phyloP scores from a whole-genome alignment of 129 eudicot genomes.

The Chrysanthemum seticuspe region DNA sequence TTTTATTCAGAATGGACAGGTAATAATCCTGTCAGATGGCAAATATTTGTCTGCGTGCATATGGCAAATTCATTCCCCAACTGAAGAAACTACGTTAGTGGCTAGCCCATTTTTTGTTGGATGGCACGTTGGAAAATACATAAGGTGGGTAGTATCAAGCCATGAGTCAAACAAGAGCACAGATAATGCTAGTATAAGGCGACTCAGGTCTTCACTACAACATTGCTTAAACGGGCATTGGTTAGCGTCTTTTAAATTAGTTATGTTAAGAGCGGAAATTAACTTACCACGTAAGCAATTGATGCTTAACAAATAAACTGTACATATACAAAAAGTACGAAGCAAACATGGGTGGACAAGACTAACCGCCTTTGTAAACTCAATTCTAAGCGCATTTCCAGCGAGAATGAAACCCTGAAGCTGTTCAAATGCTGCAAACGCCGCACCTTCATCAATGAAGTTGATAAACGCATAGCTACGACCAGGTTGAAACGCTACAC shows the following conservation, averaged over 20 bases:
- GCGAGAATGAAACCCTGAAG: slow-evolving; percentile 87
- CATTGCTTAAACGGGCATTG: slow-evolving; percentile 2
- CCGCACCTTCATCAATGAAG: slow-evolving; percentile 65
- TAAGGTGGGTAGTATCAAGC: not conserved
- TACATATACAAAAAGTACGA: slow-evolving; percentile 33
- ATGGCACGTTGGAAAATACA: slow-evolving; percentile 2
- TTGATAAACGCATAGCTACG: slow-evolving; percentile 89
- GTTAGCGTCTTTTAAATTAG: slow-evolving; percentile 18
- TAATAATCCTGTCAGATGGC: not conserved
- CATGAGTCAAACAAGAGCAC: slow-evolving; percentile 12
- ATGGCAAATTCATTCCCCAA: not conserved
- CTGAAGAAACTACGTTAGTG: not conserved
- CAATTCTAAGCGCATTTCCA: slow-evolving; percentile 88
- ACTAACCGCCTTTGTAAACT: slow-evolving; percentile 99
- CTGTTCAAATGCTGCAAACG: slow-evolving; percentile 64
- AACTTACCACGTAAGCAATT: not conserved
- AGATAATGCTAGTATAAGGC: slow-evolving; percentile 5
- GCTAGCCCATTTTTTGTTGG: not conserved
- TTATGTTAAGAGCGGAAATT: too few species aligned
- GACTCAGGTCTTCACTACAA: not conserved
- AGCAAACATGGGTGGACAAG: slow-evolving; percentile 59
- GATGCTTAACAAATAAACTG: slow-evolving; percentile 12
- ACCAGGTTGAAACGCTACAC: slow-evolving; percentile 79
- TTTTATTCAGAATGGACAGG: not conserved
- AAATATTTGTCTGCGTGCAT: not conserved